These are phyloP conservation scores for Aspergillus clavatus DNA, from an alignment of 2,329 filamentous ascomycete species.

Conservation along the genomic window DNA sequence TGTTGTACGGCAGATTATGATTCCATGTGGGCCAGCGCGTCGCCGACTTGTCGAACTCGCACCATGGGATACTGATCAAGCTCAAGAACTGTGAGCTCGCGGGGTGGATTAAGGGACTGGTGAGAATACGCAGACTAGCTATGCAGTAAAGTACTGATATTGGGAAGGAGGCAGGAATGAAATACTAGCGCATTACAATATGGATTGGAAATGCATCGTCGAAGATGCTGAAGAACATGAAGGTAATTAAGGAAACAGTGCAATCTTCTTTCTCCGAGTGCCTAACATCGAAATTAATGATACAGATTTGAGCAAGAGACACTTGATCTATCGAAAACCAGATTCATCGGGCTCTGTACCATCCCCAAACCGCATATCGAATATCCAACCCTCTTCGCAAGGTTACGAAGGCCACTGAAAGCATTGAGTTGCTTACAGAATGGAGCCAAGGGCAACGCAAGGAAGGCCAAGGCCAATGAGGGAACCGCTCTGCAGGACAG, in stretches of 20 bases:
- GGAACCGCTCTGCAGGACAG: constrained; percentile 22
- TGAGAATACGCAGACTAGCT: too few relatives aligned
- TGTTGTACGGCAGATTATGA: too few relatives aligned
- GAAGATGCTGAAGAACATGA: too few relatives aligned
- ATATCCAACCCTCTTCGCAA: background rate
- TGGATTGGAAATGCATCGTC: too few relatives aligned
- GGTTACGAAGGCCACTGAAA: background rate
- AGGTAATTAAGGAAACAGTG: constrained; percentile 12
- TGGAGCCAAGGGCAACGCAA: constrained; percentile 36
- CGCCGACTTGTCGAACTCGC: too few relatives aligned
- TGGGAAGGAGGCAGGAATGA: too few relatives aligned
- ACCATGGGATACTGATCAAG: too few relatives aligned
- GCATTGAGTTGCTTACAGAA: constrained; percentile 30
- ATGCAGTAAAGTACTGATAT: too few relatives aligned
- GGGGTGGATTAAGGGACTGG: too few relatives aligned
- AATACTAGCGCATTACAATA: too few relatives aligned
- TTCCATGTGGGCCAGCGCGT: too few relatives aligned
- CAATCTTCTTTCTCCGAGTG: constrained; percentile 31
- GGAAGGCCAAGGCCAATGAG: constrained; percentile 35
- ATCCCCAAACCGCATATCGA: constrained; percentile 7
- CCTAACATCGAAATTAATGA: constrained; percentile 27
- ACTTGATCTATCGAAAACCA: constrained; percentile 15
- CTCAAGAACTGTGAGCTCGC: too few relatives aligned
- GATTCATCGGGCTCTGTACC: constrained; percentile 12
- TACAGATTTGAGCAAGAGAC: constrained; percentile 24